Base-by-base conservation (phyloP, 352 stramenopile species). In the Thalassiosira hispida region DNA sequence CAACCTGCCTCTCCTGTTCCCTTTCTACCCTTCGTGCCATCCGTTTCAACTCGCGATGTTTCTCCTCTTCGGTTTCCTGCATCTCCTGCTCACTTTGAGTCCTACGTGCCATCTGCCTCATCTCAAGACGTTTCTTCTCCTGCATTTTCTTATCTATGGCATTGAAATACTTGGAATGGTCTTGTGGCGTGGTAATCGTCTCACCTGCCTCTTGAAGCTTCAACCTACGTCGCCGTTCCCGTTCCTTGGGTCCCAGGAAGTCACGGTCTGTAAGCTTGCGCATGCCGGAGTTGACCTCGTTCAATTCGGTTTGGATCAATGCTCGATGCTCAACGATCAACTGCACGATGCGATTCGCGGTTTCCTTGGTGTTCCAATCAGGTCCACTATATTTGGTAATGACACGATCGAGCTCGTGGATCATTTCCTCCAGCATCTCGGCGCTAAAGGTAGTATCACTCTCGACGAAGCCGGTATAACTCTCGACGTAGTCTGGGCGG, bases 341-440 rank as follows among this genome's bases (percentile, higher is more conserved):
- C 2, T 62, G 27, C 16, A 68, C 67, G 23, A 76, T 29, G n/a
- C 67, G 67, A 33, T 68, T 68, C 0, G 67, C 16, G 11, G 67
- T 68, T 9, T 22, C 29, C n/a, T 62, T 57, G 1, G n/a, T 12
- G 18, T 63, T 67, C 67, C 67, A 76, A 16, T 70, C 69, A 23
- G 46, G 11, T 2, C 57, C 56, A 9, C 59, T 53, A 20, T 77
- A 77, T 25, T 77, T 77, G 16, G 22, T 42, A n/a, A 77, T 77
- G 0, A 61, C 16, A 38, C 69, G 49, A 33, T 70, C 49, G 11
- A 77, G 57, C 23, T 77, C 40, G n/a, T 47, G 40, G 40, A 47
- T 47, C 40, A 47, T 47, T 16, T 47, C 40, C 40, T 47, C 40
- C 4, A 47, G 40, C 40, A 47, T 47, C 16, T 47, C 40, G 40